Evolutionary conservation across 495 filamentous ascomycete species (phyloP), one percentile per base, ranked within the genome.

Genomic region (Neurospora sp.): DNA sequence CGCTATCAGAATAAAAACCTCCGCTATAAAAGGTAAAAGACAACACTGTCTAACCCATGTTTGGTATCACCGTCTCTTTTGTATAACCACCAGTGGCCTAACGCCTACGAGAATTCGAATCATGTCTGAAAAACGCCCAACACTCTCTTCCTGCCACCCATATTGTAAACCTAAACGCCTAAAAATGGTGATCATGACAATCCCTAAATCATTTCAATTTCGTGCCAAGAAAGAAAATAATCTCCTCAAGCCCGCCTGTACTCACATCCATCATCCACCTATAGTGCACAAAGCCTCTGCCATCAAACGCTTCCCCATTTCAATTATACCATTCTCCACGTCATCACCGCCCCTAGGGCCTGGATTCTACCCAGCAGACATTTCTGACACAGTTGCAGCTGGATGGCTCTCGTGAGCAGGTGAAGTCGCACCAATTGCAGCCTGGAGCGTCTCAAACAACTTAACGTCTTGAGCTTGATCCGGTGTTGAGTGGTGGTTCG

Each of bases 401-500:
- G 27, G 12, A 37, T 65, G 53, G 14, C 53, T 65, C 53, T 65
- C 53, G 53, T 65, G 53, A 65, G 53, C 53, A 65, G 53, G 53
- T 31, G 69, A 48, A 22, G 75, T 37, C 20, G 53, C 77, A 16
- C 76, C 74, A 40, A 79, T 74, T 5, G 76, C 76, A 11, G 78
- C 78, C 39, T 73, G 72, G 22, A 79, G 69, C 5, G 71, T 69
- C 59, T 77, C 78, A 31, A 74, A 76, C 16, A 79, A 38, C 39
- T 76, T 75, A 0, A 73, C 41, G 22, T 79, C 77, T 69, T 78
- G 76, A 6, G 71, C 72, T n/a, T 78, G 76, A 42, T 79, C 78
- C 6, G 75, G 77, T 9, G 75, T 74, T n/a, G 77, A 74, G 69
- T 78, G 77, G 46, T 77, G 77, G 53, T 78, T 78, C 5, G 76